Percentiles rank a stretch among this genome's conserved stretches.
These are phyloP conservation scores for Cytospora chrysosperma DNA, from an alignment of 2,329 filamentous ascomycete species.

Conservation along the genomic window DNA sequence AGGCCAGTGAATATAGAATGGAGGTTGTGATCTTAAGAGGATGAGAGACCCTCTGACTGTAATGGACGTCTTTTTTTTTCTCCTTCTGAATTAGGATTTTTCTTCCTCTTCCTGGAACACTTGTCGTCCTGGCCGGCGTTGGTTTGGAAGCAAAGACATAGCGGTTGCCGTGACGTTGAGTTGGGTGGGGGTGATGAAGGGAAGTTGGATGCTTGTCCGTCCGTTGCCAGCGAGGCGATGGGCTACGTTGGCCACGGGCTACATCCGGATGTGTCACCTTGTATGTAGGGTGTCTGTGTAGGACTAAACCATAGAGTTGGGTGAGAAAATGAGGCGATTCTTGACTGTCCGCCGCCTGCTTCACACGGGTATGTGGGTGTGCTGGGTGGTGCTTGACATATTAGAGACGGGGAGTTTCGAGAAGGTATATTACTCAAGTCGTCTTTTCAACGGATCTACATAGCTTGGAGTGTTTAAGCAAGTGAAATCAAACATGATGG, in stretches of 20 bases:
- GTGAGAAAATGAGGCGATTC: no score
- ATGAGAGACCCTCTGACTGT: slow-evolving; percentile 6
- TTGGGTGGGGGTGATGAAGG: not conserved
- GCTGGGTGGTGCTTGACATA: no score
- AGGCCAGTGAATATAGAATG: not conserved
- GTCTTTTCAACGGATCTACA: no score
- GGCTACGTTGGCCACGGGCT: not conserved
- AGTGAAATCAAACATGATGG: no score
- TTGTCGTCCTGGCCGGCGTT: not conserved
- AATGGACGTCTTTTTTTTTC: slow-evolving; percentile 1
- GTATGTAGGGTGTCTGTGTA: not conserved
- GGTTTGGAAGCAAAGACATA: not conserved
- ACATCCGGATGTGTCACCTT: not conserved
- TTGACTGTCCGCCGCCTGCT: no score
- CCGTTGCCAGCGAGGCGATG: not conserved
- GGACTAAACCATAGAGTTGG: not conserved
- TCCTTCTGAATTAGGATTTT: not conserved
- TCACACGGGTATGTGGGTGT: no score
- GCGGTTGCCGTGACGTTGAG: not conserved
- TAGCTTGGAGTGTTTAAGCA: no score
- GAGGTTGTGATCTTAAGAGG: not conserved
- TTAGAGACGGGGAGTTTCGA: no score
- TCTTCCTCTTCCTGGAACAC: not conserved
- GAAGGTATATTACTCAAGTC: no score
- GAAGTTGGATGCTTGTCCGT: not conserved